These are phyloP conservation scores for Gyrodon lividus DNA, from an alignment of 768 basidiomycete species.

Conservation along the genomic window DNA sequence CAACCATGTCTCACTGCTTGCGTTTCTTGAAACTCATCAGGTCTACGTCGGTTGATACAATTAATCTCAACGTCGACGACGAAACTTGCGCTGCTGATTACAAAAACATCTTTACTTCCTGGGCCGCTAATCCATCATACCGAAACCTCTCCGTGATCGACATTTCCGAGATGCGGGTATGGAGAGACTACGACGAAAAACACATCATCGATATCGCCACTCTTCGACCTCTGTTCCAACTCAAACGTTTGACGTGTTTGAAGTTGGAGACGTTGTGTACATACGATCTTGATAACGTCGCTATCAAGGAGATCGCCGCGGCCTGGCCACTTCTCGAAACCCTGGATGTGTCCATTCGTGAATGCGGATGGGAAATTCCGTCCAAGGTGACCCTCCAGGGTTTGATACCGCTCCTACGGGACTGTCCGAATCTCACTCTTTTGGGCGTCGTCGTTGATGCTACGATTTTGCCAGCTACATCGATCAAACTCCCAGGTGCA, in stretches of 20 bases:
- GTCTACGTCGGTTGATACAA: slow-evolving; percentile 29
- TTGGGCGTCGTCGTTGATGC: slow-evolving; percentile 31
- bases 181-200: slow-evolving; percentile 30
- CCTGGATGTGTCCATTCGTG: slow-evolving; percentile 27
- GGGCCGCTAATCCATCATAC: slow-evolving; percentile 24
- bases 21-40: slow-evolving; percentile 27
- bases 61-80: slow-evolving; percentile 32
- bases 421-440: slow-evolving; percentile 25
- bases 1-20: slow-evolving; percentile 22
- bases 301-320: slow-evolving; percentile 23
- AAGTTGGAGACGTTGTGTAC: slow-evolving; percentile 32
- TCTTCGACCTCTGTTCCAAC: slow-evolving; percentile 26
- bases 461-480: slow-evolving; percentile 14
- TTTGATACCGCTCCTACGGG: slow-evolving; percentile 18
- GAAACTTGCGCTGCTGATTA: slow-evolving; percentile 29
- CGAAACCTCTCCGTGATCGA: slow-evolving; percentile 26
- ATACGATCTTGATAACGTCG: slow-evolving; percentile 22
- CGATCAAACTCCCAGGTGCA: slow-evolving; percentile 11
- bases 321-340: slow-evolving; percentile 31
- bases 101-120: slow-evolving; percentile 19
- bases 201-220: slow-evolving; percentile 26
- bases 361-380: slow-evolving; percentile 31
- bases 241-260: slow-evolving; percentile 19
- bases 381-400: slow-evolving; percentile 27
- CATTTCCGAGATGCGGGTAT: slow-evolving; percentile 31